Base-by-base conservation (phyloP, 2,329 filamentous ascomycete genomes). In the Cladosporium sp. region DNA sequence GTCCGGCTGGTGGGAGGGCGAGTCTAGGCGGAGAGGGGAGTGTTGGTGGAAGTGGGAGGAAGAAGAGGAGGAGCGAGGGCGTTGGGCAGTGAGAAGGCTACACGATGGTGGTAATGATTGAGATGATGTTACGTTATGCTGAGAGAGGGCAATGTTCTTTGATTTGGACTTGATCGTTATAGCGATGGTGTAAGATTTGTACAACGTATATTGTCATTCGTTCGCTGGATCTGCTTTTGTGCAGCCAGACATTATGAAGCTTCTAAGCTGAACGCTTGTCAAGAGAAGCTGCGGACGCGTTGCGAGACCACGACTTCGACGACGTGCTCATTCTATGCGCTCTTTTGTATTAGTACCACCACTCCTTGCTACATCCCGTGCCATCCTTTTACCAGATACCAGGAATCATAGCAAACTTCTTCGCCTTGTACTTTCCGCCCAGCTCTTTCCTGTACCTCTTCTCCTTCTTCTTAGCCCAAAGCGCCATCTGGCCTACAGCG, bases 381-480 rank as follows among this genome's bases (percentile, higher is more conserved):
- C 17, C 34, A 3, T 35, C 34, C 34, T 20, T 36, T 62, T 61
- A 94, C 70, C 87, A 81, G 51, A 96, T 76, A 3, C 89, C 89
- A 3, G 94, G 91, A 58, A 97, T 74, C 76, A 96, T 88, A 60
- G 84, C 85, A 70, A 81, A 93, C 69, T 84, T 84, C 90, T 99
- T 97, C 80, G 88, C 92, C 86, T 93, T 92, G 78, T 99, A 99
- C 76, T 87, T 89, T 72, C 92, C 89, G 39, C 89, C 89, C 74
- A 97, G 96, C 73, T 96, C 90, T 74, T 88, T 88, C 67, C 94
- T 85, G 73, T 97, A 94, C 57, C 90, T 85, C 70, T 80, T 84
- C 81, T 99, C 94, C 83, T 97, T 97, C 80, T 91, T 93, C 75
- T 83, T 83, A 37, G 88, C 93, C 94, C 94, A 99, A 53, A 79